These are phyloP conservation scores for Davidsoniella neocaledoniae DNA, from an alignment of 2,329 filamentous ascomycete genomes.

Conservation along the genomic window DNA sequence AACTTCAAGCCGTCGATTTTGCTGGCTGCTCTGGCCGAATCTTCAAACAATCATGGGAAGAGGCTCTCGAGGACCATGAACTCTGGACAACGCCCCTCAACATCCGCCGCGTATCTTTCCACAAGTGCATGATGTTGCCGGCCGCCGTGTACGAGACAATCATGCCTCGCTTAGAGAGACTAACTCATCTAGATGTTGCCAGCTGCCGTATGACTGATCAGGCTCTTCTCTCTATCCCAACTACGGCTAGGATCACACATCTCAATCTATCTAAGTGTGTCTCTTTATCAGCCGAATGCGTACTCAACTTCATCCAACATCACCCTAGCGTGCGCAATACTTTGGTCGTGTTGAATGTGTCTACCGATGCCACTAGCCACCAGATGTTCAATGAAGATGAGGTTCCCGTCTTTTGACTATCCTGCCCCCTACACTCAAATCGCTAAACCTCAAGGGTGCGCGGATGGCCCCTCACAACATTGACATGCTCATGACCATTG, in stretches of 20 bases:
- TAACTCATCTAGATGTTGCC: constrained; percentile 67
- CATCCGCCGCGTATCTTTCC: constrained; percentile 54
- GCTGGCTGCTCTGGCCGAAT: constrained; percentile 53
- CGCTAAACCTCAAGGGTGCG: constrained; percentile 60
- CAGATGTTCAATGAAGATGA: constrained; percentile 52
- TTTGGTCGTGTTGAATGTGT: constrained; percentile 56
- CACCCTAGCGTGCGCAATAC: constrained; percentile 50
- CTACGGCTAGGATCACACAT: constrained; percentile 57
- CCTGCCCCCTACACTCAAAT: constrained; percentile 51
- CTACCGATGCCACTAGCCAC: constrained; percentile 55
- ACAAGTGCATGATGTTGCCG: constrained; percentile 60
- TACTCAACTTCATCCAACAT: constrained; percentile 53
- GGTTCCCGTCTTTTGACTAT: constrained; percentile 46
- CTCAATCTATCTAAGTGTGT: constrained; percentile 65
- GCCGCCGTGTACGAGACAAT: constrained; percentile 50
- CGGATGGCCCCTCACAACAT: constrained; percentile 51
- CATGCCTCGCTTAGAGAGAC: constrained; percentile 48
- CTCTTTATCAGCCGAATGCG: constrained; percentile 44
- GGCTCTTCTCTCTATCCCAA: constrained; percentile 52
- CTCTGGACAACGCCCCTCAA: constrained; percentile 19
- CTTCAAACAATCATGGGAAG: constrained; percentile 50
- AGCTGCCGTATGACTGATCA: constrained; percentile 59
- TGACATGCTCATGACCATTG: constrained; percentile 29
- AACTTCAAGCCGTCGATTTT: constrained; percentile 55
- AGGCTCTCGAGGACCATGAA: constrained; percentile 32